Evolutionary conservation across 192 early-diverging fungal species (phyloP), one percentile per base, ranked within the genome.

Genomic region (Anaeromyces robustus): DNA sequence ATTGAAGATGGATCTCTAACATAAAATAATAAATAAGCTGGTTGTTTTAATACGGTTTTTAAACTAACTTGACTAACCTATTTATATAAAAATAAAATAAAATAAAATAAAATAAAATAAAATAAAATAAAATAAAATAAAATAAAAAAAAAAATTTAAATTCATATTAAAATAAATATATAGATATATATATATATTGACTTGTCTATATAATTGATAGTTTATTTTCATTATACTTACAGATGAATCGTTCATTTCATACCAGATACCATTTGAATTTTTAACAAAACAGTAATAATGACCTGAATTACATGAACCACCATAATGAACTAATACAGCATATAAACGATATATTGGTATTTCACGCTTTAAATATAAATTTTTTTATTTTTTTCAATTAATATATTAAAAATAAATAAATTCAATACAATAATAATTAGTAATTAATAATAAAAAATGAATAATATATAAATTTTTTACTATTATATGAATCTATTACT

Each of bases 11-110:
- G 43, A 52, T 52, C 43, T 52, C 43, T 77, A 52, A 81, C 29
- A 82, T 95, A 97, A 82, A 97, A 97, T 28, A 97, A 85, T 87
- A 97, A 88, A 78, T 97, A 97, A 4, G 94, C 95, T n/a, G 89
- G 86, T 83, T 94, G 90, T 7, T 82, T 82, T 13, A 96, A 85
- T 4, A 96, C 95, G 11, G 90, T 91, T 26, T 86, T 84, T 37
- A 91, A 82, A 80, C 90, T 89, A 34, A 93, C 94, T 78, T 89
- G 89, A 26, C 86, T n/a, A n/a, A n/a, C n/a, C n/a, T n/a, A n/a
- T n/a, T n/a, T n/a, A n/a, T n/a, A n/a, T n/a, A n/a, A n/a, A n/a
- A n/a, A n/a, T n/a, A n/a, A n/a, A n/a, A n/a, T n/a, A n/a, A n/a
- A n/a, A n/a, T n/a, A n/a, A n/a, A n/a, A n/a, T n/a, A n/a, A n/a